phyloP scores from a whole-genome alignment of 2,329 filamentous ascomycete species.

The Ophioceras dolichostomum region DNA sequence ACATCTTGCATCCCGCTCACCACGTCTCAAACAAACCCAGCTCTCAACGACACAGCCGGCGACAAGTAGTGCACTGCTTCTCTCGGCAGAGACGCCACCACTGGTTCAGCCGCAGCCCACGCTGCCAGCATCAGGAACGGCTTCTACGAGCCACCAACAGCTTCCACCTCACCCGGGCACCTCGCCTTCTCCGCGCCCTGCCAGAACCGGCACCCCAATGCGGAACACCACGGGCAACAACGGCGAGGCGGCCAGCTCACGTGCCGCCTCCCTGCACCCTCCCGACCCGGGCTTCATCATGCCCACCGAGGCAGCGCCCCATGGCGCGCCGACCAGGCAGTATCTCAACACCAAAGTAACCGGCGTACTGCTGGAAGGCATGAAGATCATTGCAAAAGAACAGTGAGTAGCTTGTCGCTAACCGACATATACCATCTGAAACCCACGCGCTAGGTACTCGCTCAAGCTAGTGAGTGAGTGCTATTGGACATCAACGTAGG shows the following conservation, averaged over 20 bases:
- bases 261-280: slow-evolving; percentile 42
- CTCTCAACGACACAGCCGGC: background rate
- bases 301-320: slow-evolving; percentile 45
- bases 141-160: background rate
- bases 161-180: background rate
- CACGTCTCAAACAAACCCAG: background rate
- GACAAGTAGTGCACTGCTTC: too few relatives aligned
- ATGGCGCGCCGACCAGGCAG: slow-evolving; percentile 56
- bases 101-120: background rate
- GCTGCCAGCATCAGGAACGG: background rate
- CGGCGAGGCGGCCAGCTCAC: slow-evolving; percentile 24
- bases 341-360: slow-evolving; percentile 65
- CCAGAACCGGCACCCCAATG: slow-evolving; percentile 35
- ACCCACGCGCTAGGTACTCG: too few relatives aligned
- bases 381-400: slow-evolving; percentile 60
- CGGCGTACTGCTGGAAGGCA: slow-evolving; percentile 55
- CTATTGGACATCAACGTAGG: too few relatives aligned
- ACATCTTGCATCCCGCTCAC: background rate
- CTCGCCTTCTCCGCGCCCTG: slow-evolving; percentile 23
- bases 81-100: too few relatives aligned
- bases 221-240: slow-evolving; percentile 14
- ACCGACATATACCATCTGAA: too few relatives aligned
- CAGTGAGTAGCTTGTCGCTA: too few relatives aligned
- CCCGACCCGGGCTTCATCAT: slow-evolving; percentile 38
- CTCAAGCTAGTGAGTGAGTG: too few relatives aligned